Conservation (phyloP, 164 flowering plant species). For the Tinospora cordifolia region DNA sequence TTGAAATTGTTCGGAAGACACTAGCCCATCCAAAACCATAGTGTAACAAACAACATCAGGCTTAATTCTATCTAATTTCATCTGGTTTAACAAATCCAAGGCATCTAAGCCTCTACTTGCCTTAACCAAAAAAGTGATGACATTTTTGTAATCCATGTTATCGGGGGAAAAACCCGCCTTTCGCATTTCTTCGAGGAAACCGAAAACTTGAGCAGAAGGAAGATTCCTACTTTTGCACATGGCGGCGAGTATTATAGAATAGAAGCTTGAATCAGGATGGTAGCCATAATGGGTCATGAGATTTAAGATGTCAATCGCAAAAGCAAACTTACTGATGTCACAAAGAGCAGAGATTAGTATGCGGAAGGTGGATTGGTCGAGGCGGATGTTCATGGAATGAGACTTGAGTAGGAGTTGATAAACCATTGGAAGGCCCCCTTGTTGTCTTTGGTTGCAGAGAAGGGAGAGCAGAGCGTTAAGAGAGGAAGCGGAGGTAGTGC, state of each 20-base stretch:
- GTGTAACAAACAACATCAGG: conserved; percentile 56
- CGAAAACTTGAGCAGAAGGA: conserved; percentile 27
- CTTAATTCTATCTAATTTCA: conserved; percentile 56
- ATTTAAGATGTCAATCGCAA: conserved; percentile 49
- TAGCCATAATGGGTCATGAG: conserved; percentile 41
- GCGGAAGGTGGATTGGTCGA: conserved; percentile 52
- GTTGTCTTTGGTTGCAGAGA: conserved; percentile 30
- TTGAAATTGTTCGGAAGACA: conserved; percentile 30
- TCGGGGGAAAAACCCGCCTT: conserved; percentile 41
- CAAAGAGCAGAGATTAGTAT: conserved; percentile 53
- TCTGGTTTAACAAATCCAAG: conserved; percentile 37
- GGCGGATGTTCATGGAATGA: conserved; percentile 40
- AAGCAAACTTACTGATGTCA: conserved; percentile 34
- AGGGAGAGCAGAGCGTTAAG: conserved; percentile 47
- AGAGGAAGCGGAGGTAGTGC: conserved; percentile 51
- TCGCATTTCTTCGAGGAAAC: conserved; percentile 41
- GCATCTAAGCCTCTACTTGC: conserved; percentile 41
- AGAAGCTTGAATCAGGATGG: conserved; percentile 32
- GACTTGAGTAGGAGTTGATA: conserved; percentile 41
- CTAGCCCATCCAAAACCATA: conserved; percentile 43
- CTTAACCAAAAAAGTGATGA: conserved; percentile 50
- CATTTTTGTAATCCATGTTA: conserved; percentile 33
- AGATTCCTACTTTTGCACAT: conserved; percentile 30
- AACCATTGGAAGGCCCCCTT: conserved; percentile 31
- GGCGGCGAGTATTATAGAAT: conserved; percentile 39